Base-by-base conservation (phyloP, 176 grass and related monocot species). In the Avena atlantica region DNA sequence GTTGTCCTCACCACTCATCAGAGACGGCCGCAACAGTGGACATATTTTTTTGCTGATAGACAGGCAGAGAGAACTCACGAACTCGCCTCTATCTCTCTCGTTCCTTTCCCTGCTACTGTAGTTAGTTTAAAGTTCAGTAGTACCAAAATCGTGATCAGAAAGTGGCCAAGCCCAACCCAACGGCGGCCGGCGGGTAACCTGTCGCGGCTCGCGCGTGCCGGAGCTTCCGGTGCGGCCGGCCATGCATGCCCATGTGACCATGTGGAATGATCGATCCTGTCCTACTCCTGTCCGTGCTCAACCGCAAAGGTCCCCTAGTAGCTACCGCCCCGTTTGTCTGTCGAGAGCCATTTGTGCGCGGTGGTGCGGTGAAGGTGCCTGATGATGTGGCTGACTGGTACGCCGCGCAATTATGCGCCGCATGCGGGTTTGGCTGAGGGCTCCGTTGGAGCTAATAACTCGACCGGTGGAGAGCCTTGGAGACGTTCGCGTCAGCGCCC, bases 1-100 rank as follows among this genome's bases (percentile, higher is more conserved):
- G 86, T 73, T 86, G 86, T 88, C 90, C 25, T 29, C 48, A 4
- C 57, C 68, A 48, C 34, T 67, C 66, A 29, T 37, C 85, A 19
- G 23, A 48, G 36, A 45, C 74, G 82, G 63, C 61, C 29, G 37
- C 0, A 45, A 67, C 63, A 6, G 12, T 8, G 3, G 17, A 2
- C 15, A 51, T 55, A 23, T 73, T 17, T 31, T 55, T 76, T 55
- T 44, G 9, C 82, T 78, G 55, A 82, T 78, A 57, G 31, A 24
- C 23, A 88, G 82, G 70, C 25, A 65, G 14, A 65, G 0, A 65
- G 23, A 73, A 24, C 71, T 51, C 71, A 42, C 56, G 53, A 62
- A 7, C 62, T 36, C 13, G 0, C 48, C 49, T 16, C 73, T 31
- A 9, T 16, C 73, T 31, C 4, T 9, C 73, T 31, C 15, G 37